Base-by-base conservation (phyloP, 2,329 filamentous ascomycete genomes). In the Aspergillus udagawae region DNA sequence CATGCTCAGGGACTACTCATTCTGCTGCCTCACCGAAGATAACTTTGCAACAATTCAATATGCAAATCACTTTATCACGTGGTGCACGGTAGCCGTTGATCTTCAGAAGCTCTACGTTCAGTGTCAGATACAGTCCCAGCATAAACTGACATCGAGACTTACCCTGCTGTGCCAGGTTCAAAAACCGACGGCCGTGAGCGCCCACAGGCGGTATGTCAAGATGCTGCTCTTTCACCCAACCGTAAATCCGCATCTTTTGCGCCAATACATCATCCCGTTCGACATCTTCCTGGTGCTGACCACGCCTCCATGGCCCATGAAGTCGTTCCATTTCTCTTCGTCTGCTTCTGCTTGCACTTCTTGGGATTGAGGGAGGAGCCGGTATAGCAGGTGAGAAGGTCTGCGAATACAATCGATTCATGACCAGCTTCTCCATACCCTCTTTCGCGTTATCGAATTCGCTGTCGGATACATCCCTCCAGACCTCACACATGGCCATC, bases 371-470 rank as follows among this genome's bases (percentile, higher is more conserved):
- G 60, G 91, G 89, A 3, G 91, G 88, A 0, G 91, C 83, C 3
- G 91, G 86, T 61, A 99, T 99, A 14, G 91, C 91, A 0, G 94
- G 94, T 0, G 93, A 97, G 72, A 99, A 99, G 0, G 94, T 97
- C 74, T 99, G 94, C 0, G 87, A 86, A 74, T 99, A 99, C 4
- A 99, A 79, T 56, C 95, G 83, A 72, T 99, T 99, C 95, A 99
- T 99, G 64, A 99, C 95, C 3, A 99, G 82, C 73, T 99, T 99
- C 78, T 99, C 94, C 94, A 99, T 99, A 35, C 94, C 94, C 77
- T 99, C 94, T 65, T 92, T 87, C 14, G 94, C 94, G 73, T 99
- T 99, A 74, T 99, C 94, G 67, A 99, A 99, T 69, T 99, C 94
- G 41, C 91, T 91, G 72, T 99, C 94, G 0, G 92, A 96, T 0